These are phyloP conservation scores for Boletus sp. DNA, from an alignment of 768 basidiomycete genomes.

Conservation along the genomic window DNA sequence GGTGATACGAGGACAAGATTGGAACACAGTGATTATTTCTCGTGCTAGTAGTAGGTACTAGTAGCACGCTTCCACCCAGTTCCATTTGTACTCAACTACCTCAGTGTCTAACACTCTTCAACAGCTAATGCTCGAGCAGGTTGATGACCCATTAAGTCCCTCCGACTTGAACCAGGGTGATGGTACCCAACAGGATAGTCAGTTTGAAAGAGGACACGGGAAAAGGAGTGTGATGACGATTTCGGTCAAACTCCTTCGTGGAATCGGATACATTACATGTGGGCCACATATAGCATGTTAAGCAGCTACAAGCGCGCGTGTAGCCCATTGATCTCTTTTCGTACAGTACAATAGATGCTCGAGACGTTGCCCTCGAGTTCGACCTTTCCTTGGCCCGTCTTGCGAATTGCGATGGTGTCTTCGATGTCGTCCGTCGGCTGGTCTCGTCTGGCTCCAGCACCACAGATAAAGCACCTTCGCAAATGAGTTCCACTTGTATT, in stretches of 20 bases:
- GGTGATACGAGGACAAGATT: too few species aligned
- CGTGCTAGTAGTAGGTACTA: too few species aligned
- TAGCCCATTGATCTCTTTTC: constrained; percentile 84
- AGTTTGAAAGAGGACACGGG: constrained; percentile 93
- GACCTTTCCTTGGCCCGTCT: constrained; percentile 79
- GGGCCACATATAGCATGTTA: constrained; percentile 23
- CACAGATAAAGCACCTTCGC: constrained; percentile 95
- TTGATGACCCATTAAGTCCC: constrained; percentile 44
- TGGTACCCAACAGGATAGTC: constrained; percentile 86
- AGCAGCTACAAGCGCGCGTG: constrained; percentile 87
- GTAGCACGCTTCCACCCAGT: too few species aligned
- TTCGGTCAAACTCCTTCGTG: neutral
- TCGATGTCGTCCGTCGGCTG: constrained; percentile 45
- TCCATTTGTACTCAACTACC: too few species aligned
- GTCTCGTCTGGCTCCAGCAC: constrained; percentile 49
- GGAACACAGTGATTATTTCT: too few species aligned
- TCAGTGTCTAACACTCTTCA: too few species aligned
- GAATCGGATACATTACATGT: constrained; percentile 4
- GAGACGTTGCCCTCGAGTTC: constrained; percentile 90
- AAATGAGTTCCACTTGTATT: constrained; percentile 92
- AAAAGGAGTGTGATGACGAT: constrained; percentile 43
- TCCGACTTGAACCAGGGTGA: constrained; percentile 64
- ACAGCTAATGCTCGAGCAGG: too few species aligned
- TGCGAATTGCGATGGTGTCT: constrained; percentile 84
- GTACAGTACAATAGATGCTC: constrained; percentile 84